Evolutionary conservation across 2,329 filamentous ascomycete species (phyloP).

Genomic region (Neonectria punicea): DNA sequence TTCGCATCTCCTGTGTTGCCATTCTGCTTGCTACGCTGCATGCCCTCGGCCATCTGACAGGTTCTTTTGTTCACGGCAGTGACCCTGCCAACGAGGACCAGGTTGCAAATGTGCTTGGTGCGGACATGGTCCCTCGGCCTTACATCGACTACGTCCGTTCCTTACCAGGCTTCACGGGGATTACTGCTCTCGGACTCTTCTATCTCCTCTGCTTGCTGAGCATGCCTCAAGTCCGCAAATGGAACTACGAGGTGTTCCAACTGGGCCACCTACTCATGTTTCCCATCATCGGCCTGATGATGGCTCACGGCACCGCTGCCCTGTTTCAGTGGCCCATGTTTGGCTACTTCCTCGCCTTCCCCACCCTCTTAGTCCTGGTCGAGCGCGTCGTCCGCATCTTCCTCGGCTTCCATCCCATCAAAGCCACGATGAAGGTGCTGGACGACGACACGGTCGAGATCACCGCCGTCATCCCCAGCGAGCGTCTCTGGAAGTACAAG

Average conservation of each 20-base stretch:
- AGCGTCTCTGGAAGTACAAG: constrained; percentile 62
- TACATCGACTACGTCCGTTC: constrained; percentile 60
- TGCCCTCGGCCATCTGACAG: constrained; percentile 63
- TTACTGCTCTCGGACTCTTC: constrained; percentile 60
- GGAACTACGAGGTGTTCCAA: constrained; percentile 68
- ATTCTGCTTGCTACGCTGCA: constrained; percentile 63
- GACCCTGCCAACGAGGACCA: constrained; percentile 54
- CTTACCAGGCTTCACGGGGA: constrained; percentile 61
- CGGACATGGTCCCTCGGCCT: constrained; percentile 53
- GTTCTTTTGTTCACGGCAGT: constrained; percentile 63
- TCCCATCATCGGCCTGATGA: constrained; percentile 65
- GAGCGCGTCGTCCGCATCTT: constrained; percentile 59
- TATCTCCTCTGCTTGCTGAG: constrained; percentile 60
- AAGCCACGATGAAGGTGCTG: constrained; percentile 58
- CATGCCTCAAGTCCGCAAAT: constrained; percentile 60
- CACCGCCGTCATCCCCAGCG: constrained; percentile 58
- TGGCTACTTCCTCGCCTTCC: constrained; percentile 66
- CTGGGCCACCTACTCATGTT: constrained; percentile 68
- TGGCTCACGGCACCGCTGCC: constrained; percentile 62
- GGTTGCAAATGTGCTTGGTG: constrained; percentile 57
- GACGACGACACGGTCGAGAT: constrained; percentile 65
- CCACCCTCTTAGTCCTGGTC: constrained; percentile 59
- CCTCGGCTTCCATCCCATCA: constrained; percentile 60
- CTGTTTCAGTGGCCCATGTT: constrained; percentile 66
- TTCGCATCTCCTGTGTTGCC: constrained; percentile 62